These are phyloP conservation scores for Trichoderma sp. DNA, from an alignment of 2,329 filamentous ascomycete species.

Conservation along the genomic window DNA sequence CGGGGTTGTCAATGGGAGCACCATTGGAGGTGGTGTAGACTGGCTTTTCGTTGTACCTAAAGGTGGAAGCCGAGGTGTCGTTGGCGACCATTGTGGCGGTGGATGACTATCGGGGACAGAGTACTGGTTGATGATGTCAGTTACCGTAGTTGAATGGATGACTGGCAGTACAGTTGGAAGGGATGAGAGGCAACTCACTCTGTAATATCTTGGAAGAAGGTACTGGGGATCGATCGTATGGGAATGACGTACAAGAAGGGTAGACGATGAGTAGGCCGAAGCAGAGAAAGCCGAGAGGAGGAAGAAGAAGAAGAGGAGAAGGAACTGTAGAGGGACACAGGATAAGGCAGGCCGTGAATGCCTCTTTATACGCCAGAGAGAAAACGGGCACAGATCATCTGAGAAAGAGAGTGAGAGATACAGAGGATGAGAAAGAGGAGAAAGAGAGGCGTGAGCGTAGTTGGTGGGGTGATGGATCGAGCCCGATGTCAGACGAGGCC, in stretches of 20 bases:
- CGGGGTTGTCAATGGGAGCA: constrained; percentile 56
- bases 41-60: constrained; percentile 60
- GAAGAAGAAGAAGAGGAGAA: not conserved
- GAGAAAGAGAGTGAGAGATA: not conserved
- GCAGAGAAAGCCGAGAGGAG: not conserved
- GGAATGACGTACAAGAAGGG: not conserved
- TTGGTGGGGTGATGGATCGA: constrained; percentile 6
- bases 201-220: not conserved
- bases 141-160: not conserved
- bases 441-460: constrained; percentile 8
- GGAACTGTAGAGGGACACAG: not conserved
- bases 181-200: not conserved
- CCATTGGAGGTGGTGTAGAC: constrained; percentile 64
- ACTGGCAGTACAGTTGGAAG: not conserved
- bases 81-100: constrained; percentile 46
- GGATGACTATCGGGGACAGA: not conserved
- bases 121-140: not conserved
- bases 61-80: constrained; percentile 49
- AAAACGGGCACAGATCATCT: no score
- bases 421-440: no score
- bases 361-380: constrained; percentile 2
- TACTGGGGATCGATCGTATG: not conserved
- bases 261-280: not conserved
- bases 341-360: not conserved
- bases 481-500: constrained; percentile 19